Evolutionary conservation across 257 asterid species (phyloP), one percentile per base, ranked within the genome.

Genomic region (Capsicum baccatum): DNA sequence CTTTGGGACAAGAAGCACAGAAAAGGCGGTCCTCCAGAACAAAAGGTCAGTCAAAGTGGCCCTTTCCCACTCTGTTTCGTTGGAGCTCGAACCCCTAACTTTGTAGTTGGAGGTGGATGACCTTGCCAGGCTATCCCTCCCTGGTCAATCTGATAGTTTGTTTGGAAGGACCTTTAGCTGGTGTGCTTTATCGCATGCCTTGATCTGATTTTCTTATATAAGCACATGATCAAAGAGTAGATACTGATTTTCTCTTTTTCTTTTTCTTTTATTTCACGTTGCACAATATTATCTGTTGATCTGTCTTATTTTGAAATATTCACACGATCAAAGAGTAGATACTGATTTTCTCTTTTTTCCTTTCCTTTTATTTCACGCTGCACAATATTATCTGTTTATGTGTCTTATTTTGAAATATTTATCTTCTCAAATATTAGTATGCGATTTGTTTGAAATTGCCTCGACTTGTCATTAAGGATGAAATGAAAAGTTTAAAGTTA

Each of bases 21-120:
- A 83, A 88, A 86, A 82, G 84, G 90, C 84, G 95, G 96, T 85
- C 97, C 97, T 81, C 98, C 97, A 5, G 98, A 97, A 86, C 95
- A 92, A 83, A 97, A 97, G 97, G 99, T 94, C 84, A 83, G 86
- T 83, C 73, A 71, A 73, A 83, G 48, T 67, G 58, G 50, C 64
- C 62, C 39, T 52, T 70, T 50, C 35, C 57, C 42, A 56, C 73
- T 79, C 74, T 60, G 26, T 68, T 82, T 50, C 58, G 19, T 54
- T 78, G 50, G 50, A 26, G 64, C 62, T 78, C 15, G 9, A 55
- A 78, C 26, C 64, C 19, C 50, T 5, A 14, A 78, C 50, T 16
- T 54, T 78, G 44, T 78, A 35, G 82, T 52, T 78, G 64, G 42
- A 54, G 82, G 62, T 78, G 82, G 64, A 15, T 52, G 81, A 8